Base-by-base conservation (phyloP, 805 yeast genomes). In the fission yeast (Schizosaccharomyces pombe) region DNA sequence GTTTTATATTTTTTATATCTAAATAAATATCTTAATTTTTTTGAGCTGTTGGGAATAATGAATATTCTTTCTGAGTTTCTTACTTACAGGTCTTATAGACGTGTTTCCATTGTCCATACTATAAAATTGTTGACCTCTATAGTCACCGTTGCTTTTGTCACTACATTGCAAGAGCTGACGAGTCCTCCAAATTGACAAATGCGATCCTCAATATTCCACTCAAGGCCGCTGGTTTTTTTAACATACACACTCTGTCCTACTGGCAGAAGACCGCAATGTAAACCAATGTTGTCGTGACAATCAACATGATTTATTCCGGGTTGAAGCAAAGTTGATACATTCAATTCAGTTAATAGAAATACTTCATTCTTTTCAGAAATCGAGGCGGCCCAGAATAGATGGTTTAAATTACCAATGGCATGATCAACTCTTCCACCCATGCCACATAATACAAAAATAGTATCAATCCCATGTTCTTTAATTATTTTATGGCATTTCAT, bases 401-500 rank as follows among this genome's bases (percentile, higher is more conserved):
- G 53, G 32, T 30, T 49, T 9, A 32, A n/a, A 24, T 49, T 30
- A 11, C 49, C 49, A 6, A 49, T 12, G 24, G 53, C 34, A 30
- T 49, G 53, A 22, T 52, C 54, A 29, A 52, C 43, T 19, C 54
- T 47, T 9, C 54, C 54, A 6, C 47, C 54, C 32, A 52, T 26
- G 4, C 43, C 47, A n/a, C 47, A 28, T 2, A 33, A 2, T 8
- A 31, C 47, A 11, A 32, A 30, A 4, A 49, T 28, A 22, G 14
- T n/a, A 16, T 12, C 22, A 0, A 32, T 16, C 5, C 53, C 39
- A 5, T 29, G 16, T 3, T 49, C 39, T 29, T 26, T 24, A 6
- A 30, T 19, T 8, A 49, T 9, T 4, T 24, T 49, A 4, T 24
- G 32, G 4, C 28, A n/a, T 32, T 52, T 52, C 47, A 28, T 34